Conservation (phyloP, 176 grass and related monocot species). For the Alopecurus myosuroides region DNA sequence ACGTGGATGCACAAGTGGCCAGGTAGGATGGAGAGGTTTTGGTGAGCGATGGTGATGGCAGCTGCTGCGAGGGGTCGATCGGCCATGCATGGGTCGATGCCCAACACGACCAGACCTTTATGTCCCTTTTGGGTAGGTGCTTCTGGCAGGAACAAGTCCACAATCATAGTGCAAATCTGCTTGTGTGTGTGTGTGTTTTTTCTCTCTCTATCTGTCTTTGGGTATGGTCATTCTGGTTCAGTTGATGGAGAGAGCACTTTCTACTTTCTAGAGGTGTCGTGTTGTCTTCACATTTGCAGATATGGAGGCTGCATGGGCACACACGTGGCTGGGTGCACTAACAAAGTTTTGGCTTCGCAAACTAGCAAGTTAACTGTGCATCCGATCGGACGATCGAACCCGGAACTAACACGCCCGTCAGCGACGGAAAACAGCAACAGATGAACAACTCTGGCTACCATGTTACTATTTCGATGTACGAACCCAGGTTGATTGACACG, state of each 20-base stretch:
- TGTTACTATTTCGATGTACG: background rate
- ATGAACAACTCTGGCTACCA: background rate
- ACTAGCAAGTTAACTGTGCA: background rate
- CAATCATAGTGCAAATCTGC: constrained; percentile 22
- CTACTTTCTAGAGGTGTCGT: background rate
- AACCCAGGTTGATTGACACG: background rate
- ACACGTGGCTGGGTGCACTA: background rate
- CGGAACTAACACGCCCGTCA: background rate
- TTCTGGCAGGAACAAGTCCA: background rate
- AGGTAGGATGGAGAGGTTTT: constrained; percentile 9
- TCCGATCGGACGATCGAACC: background rate
- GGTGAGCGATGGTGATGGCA: background rate
- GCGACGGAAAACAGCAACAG: background rate
- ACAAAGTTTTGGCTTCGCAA: background rate
- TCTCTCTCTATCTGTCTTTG: background rate
- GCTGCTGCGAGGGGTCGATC: background rate
- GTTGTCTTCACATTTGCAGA: background rate
- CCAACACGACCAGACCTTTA: background rate
- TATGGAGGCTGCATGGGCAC: background rate
- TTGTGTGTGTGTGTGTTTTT: background rate
- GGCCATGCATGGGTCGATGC: background rate
- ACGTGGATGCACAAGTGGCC: constrained; percentile 22
- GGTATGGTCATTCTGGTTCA: background rate
- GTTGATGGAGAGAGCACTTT: background rate
- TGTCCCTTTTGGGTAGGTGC: constrained; percentile 26